A percentile compares a stretch with the other conserved stretches of the same genome.
Evolutionary conservation across 148 eudicot species (phyloP).

Genomic region (Heliamphora exappendiculata): DNA sequence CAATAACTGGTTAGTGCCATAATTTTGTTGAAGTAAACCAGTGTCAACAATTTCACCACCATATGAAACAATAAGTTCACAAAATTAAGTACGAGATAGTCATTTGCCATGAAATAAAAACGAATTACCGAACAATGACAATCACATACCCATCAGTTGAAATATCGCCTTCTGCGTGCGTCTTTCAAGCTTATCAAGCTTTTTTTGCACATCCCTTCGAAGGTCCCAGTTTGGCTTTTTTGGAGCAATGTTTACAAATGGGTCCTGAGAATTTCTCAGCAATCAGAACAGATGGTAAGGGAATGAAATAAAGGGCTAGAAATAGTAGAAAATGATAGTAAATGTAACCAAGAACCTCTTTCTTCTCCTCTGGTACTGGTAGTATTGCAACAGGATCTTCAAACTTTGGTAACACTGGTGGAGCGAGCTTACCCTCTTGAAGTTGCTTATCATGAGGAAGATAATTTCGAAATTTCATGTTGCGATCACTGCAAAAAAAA

Average conservation of each 20-base stretch:
- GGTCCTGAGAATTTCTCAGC: conserved; percentile 50
- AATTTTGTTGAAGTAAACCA: neutral
- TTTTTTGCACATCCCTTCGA: conserved; percentile 88
- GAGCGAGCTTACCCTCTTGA: conserved; percentile 87
- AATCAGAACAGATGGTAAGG: conserved; percentile 1
- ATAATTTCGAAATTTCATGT: conserved; percentile 87
- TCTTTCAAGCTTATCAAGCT: conserved; percentile 85
- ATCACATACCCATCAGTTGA: conserved; percentile 63
- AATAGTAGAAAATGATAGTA: neutral
- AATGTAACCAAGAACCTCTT: conserved; percentile 50
- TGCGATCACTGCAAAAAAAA: conserved; percentile 43
- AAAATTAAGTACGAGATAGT: neutral
- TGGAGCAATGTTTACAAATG: conserved; percentile 94
- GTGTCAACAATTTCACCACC: neutral
- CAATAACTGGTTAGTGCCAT: too few species aligned
- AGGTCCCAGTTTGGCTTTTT: conserved; percentile 99
- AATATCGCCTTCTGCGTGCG: conserved; percentile 82
- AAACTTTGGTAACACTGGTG: conserved; percentile 82
- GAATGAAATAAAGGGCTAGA: conserved; percentile 4
- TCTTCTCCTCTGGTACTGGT: conserved; percentile 62
- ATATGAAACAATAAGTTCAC: neutral
- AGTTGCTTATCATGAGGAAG: conserved; percentile 96
- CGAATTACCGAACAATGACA: neutral
- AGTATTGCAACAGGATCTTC: conserved; percentile 75
- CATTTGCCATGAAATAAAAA: neutral